Evolutionary conservation across 1,284 basidiomycete genomes (phyloP).

Genomic region (Moesziomyces globuligerus): DNA sequence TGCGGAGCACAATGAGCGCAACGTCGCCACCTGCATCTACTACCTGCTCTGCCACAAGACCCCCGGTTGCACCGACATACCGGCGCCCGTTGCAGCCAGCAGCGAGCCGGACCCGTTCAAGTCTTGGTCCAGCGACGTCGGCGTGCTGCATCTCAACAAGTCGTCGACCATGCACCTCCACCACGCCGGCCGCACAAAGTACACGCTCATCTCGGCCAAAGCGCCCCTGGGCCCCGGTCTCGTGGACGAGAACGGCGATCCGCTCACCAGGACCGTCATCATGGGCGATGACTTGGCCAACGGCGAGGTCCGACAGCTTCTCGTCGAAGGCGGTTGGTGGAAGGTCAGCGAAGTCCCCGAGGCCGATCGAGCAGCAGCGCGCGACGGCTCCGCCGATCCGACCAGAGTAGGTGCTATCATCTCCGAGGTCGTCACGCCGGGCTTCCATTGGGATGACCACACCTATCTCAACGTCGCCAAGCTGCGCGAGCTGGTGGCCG

Average conservation of each 20-base stretch:
- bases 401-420: conserved; percentile 39
- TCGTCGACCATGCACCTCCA: conserved; percentile 52
- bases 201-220: conserved; percentile 52
- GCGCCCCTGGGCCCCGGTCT: conserved; percentile 35
- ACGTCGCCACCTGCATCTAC: conserved; percentile 47
- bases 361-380: conserved; percentile 21
- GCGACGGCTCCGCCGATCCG: conserved; percentile 12
- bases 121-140: conserved; percentile 41
- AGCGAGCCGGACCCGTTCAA: conserved; percentile 32
- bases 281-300: conserved; percentile 44
- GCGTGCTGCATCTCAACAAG: conserved; percentile 48
- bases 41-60: conserved; percentile 47
- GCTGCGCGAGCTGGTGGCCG: conserved; percentile 35
- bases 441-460: conserved; percentile 52
- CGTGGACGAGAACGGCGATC: conserved; percentile 27
- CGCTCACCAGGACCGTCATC: conserved; percentile 33
- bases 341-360: conserved; percentile 49
- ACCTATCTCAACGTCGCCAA: conserved; percentile 37
- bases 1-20: conserved; percentile 29
- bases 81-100: neutral
- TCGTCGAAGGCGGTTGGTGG: conserved; percentile 54
- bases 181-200: conserved; percentile 45
- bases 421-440: conserved; percentile 51
- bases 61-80: conserved; percentile 16
- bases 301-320: conserved; percentile 49